phyloP scores from a whole-genome alignment of 768 basidiomycete species.

The Suillus decipiens region DNA sequence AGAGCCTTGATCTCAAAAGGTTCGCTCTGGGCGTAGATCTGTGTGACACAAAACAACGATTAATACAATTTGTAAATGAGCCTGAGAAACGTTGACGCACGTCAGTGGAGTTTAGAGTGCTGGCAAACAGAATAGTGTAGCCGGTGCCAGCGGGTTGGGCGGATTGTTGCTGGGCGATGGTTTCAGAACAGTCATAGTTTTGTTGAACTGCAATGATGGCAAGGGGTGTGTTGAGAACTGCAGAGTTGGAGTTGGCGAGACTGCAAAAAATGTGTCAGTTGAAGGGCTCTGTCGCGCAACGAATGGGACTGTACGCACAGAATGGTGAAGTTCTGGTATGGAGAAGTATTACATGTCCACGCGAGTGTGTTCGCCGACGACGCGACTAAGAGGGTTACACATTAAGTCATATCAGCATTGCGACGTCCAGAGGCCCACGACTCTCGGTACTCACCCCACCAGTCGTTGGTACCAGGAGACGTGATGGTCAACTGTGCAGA shows the following conservation, averaged over 20 bases:
- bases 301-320: constrained; percentile 41
- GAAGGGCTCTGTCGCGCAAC: constrained; percentile 11
- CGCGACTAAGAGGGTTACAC: constrained; percentile 43
- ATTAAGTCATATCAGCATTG: background rate
- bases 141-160: constrained; percentile 42
- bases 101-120: constrained; percentile 50
- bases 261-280: constrained; percentile 29
- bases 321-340: constrained; percentile 48
- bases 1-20: constrained; percentile 62
- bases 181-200: constrained; percentile 61
- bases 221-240: constrained; percentile 40
- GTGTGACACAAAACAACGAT: constrained; percentile 7
- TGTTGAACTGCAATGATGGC: constrained; percentile 48
- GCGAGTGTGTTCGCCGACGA: constrained; percentile 54
- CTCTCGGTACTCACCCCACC: constrained; percentile 58
- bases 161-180: constrained; percentile 48
- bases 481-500: constrained; percentile 47
- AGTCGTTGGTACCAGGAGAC: constrained; percentile 44
- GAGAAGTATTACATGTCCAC: constrained; percentile 55
- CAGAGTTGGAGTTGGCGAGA: constrained; percentile 44
- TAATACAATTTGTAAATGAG: background rate
- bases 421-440: background rate
- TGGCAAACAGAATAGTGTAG: constrained; percentile 54
- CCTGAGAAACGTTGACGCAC: constrained; percentile 38
- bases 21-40: constrained; percentile 59